phyloP scores from a whole-genome alignment of 2,329 filamentous ascomycete genomes.

The Neofusicoccum laricinum region DNA sequence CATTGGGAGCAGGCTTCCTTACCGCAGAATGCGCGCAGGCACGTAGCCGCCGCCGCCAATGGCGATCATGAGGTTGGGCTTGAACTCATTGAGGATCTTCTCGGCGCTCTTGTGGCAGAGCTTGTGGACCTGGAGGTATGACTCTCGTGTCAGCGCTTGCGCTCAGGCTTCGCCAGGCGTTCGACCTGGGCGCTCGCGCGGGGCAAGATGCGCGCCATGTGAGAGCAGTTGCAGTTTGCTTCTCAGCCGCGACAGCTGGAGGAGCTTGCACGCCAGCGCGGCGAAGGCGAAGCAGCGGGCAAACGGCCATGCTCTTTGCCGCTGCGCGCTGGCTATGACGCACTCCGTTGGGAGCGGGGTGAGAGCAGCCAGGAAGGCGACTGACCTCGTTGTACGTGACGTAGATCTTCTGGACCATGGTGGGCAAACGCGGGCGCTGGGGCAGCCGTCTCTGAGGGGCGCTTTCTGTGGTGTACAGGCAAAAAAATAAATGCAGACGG shows the following conservation, averaged over 20 bases:
- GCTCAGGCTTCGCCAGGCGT: neutral
- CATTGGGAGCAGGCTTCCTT: conserved; percentile 22
- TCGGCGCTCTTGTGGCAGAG: conserved; percentile 85
- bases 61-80: conserved; percentile 95
- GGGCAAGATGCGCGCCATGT: neutral
- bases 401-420: conserved; percentile 42
- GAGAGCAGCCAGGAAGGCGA: neutral
- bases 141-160: neutral
- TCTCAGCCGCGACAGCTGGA: too few species aligned
- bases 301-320: neutral
- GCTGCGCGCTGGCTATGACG: neutral
- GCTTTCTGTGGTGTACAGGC: neutral
- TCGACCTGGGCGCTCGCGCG: neutral
- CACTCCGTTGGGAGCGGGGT: neutral
- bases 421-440: neutral
- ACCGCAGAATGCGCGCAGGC: conserved; percentile 89
- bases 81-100: conserved; percentile 77
- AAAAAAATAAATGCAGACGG: conserved; percentile 8
- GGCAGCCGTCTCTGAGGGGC: neutral
- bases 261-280: neutral
- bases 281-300: neutral
- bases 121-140: conserved; percentile 80
- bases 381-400: conserved; percentile 43
- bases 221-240: too few species aligned
- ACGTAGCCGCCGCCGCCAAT: conserved; percentile 98